Evolutionary conservation across 352 stramenopile genomes (phyloP), one percentile per base, ranked within the genome.

Genomic region (Phytophthora boehmeriae): DNA sequence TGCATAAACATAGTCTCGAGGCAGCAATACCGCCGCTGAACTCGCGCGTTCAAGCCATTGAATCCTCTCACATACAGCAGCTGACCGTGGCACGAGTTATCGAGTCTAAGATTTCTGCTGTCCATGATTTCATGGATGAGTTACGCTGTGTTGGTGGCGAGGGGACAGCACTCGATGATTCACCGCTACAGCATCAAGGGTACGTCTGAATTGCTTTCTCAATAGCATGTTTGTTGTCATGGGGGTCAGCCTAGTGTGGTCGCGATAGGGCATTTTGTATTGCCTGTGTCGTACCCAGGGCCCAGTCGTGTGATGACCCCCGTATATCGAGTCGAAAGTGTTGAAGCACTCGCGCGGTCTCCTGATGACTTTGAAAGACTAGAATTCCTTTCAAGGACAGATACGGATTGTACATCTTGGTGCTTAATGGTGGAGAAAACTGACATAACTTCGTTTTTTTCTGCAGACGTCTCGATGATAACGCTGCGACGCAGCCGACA

Each of bases 371-470:
- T 94, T 89, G 70, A 48, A 67, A 73, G 82, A 63, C 62, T 91
- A 94, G 86, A 90, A 94, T 89, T 89, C 71, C 82, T 62, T 73
- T 71, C 67, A 89, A 95, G 83, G 86, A 95, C 86, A 95, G 86
- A 93, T 95, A 95, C 86, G 83, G 83, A 89, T 90, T 59, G 75
- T 68, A 93, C 82, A 93, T 28, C 45, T 38, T 45, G 27, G 6
- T 45, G 34, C 16, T 17, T 11, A 32, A 9, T 32, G 36, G 17
- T 14, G 54, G 17, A 11, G 20, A n/a, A 5, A 4, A 30, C 54
- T 66, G 51, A 67, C 34, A 51, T n/a, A 8, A 36, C 35, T 11
- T 59, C 16, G n/a, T 23, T 50, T 36, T 35, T 42, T n/a, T 52
- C 0, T 63, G 38, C 19, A 75, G 68, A 35, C 41, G 70, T 32